These are phyloP conservation scores for Alternaria conjuncta DNA, from an alignment of 2,329 filamentous ascomycete genomes.

Conservation along the genomic window DNA sequence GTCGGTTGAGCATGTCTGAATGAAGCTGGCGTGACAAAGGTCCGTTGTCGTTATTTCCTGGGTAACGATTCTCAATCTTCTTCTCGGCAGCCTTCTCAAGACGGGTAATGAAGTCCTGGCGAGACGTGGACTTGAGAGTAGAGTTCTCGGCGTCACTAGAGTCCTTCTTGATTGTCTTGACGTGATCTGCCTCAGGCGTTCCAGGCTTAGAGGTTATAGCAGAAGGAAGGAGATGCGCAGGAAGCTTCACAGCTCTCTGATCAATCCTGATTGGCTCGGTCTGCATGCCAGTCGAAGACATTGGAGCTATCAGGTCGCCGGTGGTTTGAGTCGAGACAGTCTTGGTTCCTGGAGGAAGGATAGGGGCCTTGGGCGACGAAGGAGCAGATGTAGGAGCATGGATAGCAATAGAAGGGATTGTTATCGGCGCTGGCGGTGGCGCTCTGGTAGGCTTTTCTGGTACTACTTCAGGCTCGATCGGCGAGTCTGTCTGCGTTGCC, in stretches of 20 bases:
- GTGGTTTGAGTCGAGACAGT: constrained; percentile 83
- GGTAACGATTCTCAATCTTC: constrained; percentile 69
- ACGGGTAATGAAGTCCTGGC: constrained; percentile 39
- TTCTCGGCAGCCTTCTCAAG: constrained; percentile 37
- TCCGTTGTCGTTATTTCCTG: constrained; percentile 81
- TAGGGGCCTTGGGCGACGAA: constrained; percentile 72
- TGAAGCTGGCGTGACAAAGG: constrained; percentile 67
- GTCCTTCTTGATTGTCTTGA: constrained; percentile 21
- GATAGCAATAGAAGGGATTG: constrained; percentile 87
- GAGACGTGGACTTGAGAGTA: constrained; percentile 24
- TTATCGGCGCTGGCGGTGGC: constrained; percentile 48
- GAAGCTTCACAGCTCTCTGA: constrained; percentile 74
- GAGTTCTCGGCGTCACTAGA: constrained; percentile 18
- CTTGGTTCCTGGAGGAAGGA: constrained; percentile 81
- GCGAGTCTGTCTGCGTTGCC: constrained; percentile 66
- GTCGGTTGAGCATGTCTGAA: constrained; percentile 66
- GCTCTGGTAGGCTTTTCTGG: constrained; percentile 26
- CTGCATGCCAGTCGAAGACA: constrained; percentile 70
- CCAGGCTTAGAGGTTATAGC: constrained; percentile 66
- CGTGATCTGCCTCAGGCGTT: constrained; percentile 40
- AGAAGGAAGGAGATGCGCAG: constrained; percentile 79
- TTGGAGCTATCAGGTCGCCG: constrained; percentile 55
- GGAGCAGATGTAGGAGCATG: constrained; percentile 86
- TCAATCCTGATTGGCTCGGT: constrained; percentile 92
- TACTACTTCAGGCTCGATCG: constrained; percentile 40